phyloP scores from a whole-genome alignment of 2,329 filamentous ascomycete species.

The Lasiodiplodia sp. region DNA sequence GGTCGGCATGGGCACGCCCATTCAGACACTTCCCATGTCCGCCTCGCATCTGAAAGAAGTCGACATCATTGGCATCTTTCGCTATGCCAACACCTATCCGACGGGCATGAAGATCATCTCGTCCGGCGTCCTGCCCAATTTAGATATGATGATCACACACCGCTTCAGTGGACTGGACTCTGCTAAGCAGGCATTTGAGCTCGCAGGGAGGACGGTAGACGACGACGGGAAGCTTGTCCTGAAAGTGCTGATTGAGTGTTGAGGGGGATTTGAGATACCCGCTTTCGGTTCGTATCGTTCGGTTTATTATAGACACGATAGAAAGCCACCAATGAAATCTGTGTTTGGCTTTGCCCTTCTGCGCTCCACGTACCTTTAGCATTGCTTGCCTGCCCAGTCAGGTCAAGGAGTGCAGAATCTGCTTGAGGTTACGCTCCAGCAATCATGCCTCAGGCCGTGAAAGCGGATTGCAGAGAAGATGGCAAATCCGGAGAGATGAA shows the following conservation, averaged over 20 bases:
- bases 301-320: not conserved
- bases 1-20: conserved; percentile 64
- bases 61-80: conserved; percentile 65
- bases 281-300: not conserved
- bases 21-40: conserved; percentile 62
- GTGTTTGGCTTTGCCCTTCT: not conserved
- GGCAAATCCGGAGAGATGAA: not conserved
- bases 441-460: no score
- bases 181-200: conserved; percentile 59
- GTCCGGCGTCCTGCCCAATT: conserved; percentile 57
- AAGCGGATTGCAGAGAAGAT: not conserved
- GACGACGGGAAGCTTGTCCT: conserved; percentile 60
- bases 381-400: no score
- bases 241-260: conserved; percentile 57
- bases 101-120: conserved; percentile 62
- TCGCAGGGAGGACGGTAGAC: conserved; percentile 60
- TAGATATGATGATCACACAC: conserved; percentile 64
- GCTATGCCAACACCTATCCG: conserved; percentile 63
- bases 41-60: conserved; percentile 64
- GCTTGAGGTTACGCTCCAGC: no score
- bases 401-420: no score
- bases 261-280: conserved; percentile 1
- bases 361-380: not conserved
- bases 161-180: conserved; percentile 55
- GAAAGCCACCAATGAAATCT: not conserved